These are phyloP conservation scores for Dendrobium huoshanense DNA, from an alignment of 106 monocot species.

Conservation along the genomic window DNA sequence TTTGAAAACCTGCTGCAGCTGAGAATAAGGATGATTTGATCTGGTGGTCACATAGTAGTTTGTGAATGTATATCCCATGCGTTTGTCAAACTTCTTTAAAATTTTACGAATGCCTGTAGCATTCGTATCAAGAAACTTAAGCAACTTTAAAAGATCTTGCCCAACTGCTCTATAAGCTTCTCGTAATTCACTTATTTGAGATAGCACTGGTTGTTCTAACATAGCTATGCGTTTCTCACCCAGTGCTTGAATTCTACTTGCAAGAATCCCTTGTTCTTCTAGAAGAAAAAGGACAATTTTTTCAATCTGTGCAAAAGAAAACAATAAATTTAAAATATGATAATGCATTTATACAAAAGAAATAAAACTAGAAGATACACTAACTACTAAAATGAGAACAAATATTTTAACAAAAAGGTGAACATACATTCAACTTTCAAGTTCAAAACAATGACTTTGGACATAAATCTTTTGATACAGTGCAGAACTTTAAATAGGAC, in stretches of 20 bases:
- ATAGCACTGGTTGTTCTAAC: constrained; percentile 53
- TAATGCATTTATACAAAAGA: not conserved
- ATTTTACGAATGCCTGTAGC: constrained; percentile 93
- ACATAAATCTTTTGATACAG: not conserved
- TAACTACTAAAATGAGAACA: not conserved
- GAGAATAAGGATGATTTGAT: constrained; percentile 96
- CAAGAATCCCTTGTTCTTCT: constrained; percentile 88
- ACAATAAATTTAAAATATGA: not conserved
- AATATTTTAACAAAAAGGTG: not conserved
- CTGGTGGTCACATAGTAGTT: constrained; percentile 81
- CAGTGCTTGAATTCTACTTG: constrained; percentile 60
- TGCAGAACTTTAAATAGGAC: no score
- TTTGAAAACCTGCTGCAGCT: constrained; percentile 94
- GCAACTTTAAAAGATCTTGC: constrained; percentile 79
- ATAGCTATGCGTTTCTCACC: constrained; percentile 47
- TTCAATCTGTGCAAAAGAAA: constrained; percentile 57
- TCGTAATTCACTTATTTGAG: constrained; percentile 47
- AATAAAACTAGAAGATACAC: not conserved
- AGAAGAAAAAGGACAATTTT: constrained; percentile 83
- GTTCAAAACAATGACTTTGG: not conserved
- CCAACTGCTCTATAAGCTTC: constrained; percentile 74
- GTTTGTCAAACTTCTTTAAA: constrained; percentile 95
- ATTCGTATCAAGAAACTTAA: constrained; percentile 86
- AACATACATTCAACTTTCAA: not conserved
- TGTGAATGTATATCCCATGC: constrained; percentile 77